A percentile compares a stretch with the other conserved stretches of the same genome.
Evolutionary conservation across 495 filamentous ascomycete genomes (phyloP).

Genomic region (Trichoderma reesei): DNA sequence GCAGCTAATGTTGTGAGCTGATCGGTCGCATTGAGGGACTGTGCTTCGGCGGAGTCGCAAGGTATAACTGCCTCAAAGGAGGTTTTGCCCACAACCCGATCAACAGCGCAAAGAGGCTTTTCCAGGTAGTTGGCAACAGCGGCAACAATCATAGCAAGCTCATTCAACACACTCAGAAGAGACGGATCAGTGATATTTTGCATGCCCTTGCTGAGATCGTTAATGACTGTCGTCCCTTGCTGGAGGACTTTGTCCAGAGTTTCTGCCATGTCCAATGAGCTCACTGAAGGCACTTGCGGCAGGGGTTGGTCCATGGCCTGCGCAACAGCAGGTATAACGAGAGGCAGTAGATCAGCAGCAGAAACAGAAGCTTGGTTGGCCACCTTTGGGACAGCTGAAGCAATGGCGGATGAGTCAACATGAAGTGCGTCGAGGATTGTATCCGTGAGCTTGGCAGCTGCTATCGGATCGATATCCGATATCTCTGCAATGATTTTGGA

Average conservation of each 20-base stretch:
- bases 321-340: background rate
- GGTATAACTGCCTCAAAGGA: background rate
- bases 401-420: background rate
- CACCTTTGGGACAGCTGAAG: background rate
- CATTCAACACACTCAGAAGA: background rate
- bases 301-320: background rate
- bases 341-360: background rate
- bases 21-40: background rate
- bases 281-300: background rate
- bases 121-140: background rate
- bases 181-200: background rate
- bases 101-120: background rate
- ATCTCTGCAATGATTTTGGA: background rate
- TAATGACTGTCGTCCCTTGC: background rate
- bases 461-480: background rate
- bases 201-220: background rate
- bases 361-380: background rate
- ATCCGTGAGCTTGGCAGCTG: slow-evolving; percentile 3
- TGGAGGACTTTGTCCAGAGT: background rate
- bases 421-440: background rate
- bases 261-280: background rate
- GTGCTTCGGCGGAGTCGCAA: background rate
- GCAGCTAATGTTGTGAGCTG: background rate
- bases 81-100: background rate
- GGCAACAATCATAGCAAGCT: background rate